Evolutionary conservation across 2,329 filamentous ascomycete species (phyloP).

Genomic region (Chaetomiaceae sp.): DNA sequence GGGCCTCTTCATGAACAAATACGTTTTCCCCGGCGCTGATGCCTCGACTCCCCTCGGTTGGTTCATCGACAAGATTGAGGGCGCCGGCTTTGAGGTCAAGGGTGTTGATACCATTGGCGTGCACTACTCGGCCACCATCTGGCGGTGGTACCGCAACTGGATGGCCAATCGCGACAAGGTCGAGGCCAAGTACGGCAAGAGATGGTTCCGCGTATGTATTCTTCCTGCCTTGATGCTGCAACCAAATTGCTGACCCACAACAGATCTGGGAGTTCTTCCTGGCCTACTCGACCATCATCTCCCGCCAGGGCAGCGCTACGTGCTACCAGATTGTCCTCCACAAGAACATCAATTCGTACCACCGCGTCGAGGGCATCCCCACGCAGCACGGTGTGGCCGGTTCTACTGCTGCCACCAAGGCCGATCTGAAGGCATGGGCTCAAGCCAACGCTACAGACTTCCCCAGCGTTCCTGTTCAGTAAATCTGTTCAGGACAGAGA

Average conservation of each 20-base stretch:
- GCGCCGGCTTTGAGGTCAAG: conserved; percentile 87
- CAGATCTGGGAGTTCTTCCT: conserved; percentile 92
- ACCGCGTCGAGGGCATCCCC: conserved; percentile 70
- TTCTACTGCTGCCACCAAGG: conserved; percentile 43
- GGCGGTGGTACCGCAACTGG: conserved; percentile 99
- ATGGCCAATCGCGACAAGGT: conserved; percentile 89
- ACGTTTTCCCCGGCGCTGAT: conserved; percentile 95
- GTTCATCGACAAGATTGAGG: conserved; percentile 80
- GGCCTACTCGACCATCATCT: conserved; percentile 77
- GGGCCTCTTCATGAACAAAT: conserved; percentile 99
- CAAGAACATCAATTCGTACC: conserved; percentile 86
- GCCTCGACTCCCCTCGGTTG: conserved; percentile 89
- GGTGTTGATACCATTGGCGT: conserved; percentile 87
- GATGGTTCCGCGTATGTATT: conserved; percentile 83
- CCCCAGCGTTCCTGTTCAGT: conserved; percentile 29
- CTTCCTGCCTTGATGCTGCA: background rate
- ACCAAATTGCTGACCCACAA: conserved; percentile 22
- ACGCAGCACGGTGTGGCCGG: conserved; percentile 66
- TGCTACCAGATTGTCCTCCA: conserved; percentile 84
- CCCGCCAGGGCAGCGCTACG: conserved; percentile 76
- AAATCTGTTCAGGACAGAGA: conserved; percentile 10
- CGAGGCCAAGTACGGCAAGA: conserved; percentile 86
- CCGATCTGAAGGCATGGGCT: conserved; percentile 34
- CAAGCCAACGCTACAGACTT: conserved; percentile 32
- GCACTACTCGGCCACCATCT: conserved; percentile 93